Evolutionary conservation across 805 yeast species (phyloP).

Genomic region (Lipomyces anomalus): DNA sequence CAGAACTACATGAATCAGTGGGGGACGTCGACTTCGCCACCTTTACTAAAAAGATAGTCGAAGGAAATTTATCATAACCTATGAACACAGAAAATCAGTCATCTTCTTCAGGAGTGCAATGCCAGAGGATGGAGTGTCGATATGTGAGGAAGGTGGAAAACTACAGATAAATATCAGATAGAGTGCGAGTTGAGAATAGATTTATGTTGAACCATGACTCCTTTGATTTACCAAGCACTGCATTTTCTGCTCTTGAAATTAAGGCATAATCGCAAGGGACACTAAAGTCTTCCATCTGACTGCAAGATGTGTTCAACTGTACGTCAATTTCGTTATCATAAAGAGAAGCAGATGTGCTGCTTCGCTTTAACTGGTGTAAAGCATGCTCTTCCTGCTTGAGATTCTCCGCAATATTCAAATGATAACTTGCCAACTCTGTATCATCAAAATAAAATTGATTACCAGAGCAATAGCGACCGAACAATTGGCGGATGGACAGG

Average conservation of each 20-base stretch:
- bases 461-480: constrained; percentile 36
- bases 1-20: constrained; percentile 46
- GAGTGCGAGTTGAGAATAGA: constrained; percentile 4
- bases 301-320: not conserved
- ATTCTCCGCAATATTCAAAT: not conserved
- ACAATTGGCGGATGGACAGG: constrained; percentile 38
- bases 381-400: not conserved
- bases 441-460: constrained; percentile 22
- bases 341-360: not conserved
- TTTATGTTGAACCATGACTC: constrained; percentile 3
- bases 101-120: no score
- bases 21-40: constrained; percentile 44
- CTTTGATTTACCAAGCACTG: not conserved
- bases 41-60: constrained; percentile 42
- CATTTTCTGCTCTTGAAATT: not conserved
- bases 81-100: no score
- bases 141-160: no score
- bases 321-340: not conserved
- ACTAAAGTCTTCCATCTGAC: not conserved
- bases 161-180: no score
- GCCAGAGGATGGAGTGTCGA: no score
- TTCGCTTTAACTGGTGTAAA: not conserved
- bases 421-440: constrained; percentile 12
- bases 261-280: not conserved
- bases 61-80: constrained; percentile 1